Base-by-base conservation (phyloP, 148 eudicot species). In the Hydrangea macrophylla region DNA sequence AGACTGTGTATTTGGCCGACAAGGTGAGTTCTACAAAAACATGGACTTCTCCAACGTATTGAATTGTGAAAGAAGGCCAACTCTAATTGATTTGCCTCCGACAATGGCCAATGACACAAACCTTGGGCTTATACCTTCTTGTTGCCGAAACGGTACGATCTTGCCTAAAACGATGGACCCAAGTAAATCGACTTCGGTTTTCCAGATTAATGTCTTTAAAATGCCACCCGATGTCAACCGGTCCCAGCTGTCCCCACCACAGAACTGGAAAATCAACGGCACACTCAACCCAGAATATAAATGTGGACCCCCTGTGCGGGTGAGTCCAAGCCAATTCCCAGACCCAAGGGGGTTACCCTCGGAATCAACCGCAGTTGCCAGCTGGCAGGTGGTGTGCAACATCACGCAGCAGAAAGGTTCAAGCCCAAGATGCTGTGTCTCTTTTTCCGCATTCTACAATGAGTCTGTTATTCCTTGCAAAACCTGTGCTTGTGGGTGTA, bases 141-240 rank as follows among this genome's bases (percentile, higher is more conserved):
- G 96, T 72, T 89, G 96, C 73, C 78, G 96, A 33, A 86, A 89
- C 23, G 96, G 96, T 53, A 86, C 96, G 0, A 84, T 89, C 62
- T 80, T 89, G 75, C 96, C 96, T 0, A 67, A 79, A 0, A 58
- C 71, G 8, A 86, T 89, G 89, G 91, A 89, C 73, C 83, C 81
- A 7, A 81, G 87, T 83, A 86, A 75, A 77, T 89, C 64, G 58
- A 81, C 3, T 68, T 89, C 83, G 63, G 85, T 27, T 81, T 89
- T 74, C 51, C 59, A 65, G 45, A 51, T 65, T 31, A 37, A 65
- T 23, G 69, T 65, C 31, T 65, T 8, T 36, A 65, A 65, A 25
- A 65, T 65, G 69, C 69, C 59, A 22, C 69, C 69, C 5, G 59
- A 65, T 65, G 12, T 65, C 12, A 65, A 65, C 18, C 69, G 69